Evolutionary conservation across 108 stramenopile species (phyloP).

Genomic region (Fistulifera solaris): DNA sequence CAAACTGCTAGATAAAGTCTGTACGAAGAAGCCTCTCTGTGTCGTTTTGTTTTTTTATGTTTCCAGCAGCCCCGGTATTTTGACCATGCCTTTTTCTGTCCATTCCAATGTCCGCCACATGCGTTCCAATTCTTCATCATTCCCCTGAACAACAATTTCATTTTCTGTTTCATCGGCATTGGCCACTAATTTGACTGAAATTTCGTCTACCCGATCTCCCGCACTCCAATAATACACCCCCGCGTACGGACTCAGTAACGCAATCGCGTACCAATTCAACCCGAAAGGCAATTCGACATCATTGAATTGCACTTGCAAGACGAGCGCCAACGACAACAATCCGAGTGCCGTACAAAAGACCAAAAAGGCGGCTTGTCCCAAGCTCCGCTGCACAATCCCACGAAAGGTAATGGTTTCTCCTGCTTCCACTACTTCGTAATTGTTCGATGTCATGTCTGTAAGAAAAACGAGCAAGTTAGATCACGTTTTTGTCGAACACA

Average conservation of each 20-base stretch:
- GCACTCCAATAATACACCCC: slow-evolving; percentile 91
- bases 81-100: slow-evolving; percentile 92
- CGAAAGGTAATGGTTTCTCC: slow-evolving; percentile 89
- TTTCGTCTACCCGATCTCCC: slow-evolving; percentile 83
- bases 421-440: slow-evolving; percentile 86
- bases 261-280: slow-evolving; percentile 79
- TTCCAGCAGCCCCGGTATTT: slow-evolving; percentile 76
- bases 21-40: too few relatives aligned
- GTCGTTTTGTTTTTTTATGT: too few relatives aligned
- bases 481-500: too few relatives aligned
- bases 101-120: slow-evolving; percentile 86
- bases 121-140: slow-evolving; percentile 90
- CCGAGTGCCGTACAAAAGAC: slow-evolving; percentile 86
- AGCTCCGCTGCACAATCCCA: slow-evolving; percentile 72
- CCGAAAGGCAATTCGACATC: slow-evolving; percentile 62
- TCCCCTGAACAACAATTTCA: slow-evolving; percentile 69
- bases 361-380: slow-evolving; percentile 85
- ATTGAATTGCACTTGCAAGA: slow-evolving; percentile 83
- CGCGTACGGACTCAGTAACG: slow-evolving; percentile 80
- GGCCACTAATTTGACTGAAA: slow-evolving; percentile 61
- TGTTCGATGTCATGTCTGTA: slow-evolving; percentile 89
- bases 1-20: too few relatives aligned
- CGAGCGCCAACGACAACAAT: slow-evolving; percentile 79
- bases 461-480: not conserved
- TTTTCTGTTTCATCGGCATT: slow-evolving; percentile 83